A percentile compares a stretch with the other conserved stretches of the same genome.
Conservation (phyloP, 2,329 filamentous ascomycete species). For the Aspergillus sp. region DNA sequence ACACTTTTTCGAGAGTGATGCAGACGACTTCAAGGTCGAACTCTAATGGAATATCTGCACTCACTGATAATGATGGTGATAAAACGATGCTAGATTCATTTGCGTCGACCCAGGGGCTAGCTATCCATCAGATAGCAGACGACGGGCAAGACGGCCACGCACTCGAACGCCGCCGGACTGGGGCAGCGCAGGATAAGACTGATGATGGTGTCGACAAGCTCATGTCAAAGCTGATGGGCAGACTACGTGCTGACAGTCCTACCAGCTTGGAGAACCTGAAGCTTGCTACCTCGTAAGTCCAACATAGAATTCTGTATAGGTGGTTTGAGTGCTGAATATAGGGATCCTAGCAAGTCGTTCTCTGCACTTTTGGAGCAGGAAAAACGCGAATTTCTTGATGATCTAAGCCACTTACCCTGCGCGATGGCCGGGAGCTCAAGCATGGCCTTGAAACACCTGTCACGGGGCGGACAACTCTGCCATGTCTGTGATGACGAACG, state of each 20-base stretch:
- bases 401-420: conserved; percentile 63
- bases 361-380: conserved; percentile 52
- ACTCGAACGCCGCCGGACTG: conserved; percentile 39
- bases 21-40: not conserved
- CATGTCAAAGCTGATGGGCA: conserved; percentile 36
- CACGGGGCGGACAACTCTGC: conserved; percentile 36
- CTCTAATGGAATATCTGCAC: not conserved
- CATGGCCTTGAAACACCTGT: conserved; percentile 31
- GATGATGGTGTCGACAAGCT: conserved; percentile 37
- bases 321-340: conserved; percentile 13
- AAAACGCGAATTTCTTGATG: conserved; percentile 58
- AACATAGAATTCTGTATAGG: not conserved
- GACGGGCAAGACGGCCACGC: conserved; percentile 30
- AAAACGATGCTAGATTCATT: not conserved
- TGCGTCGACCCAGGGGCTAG: conserved; percentile 18
- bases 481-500: conserved; percentile 43
- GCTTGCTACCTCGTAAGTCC: conserved; percentile 55
- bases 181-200: conserved; percentile 38
- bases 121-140: conserved; percentile 14
- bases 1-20: conserved; percentile 18
- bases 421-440: conserved; percentile 55
- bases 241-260: conserved; percentile 40
- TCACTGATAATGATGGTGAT: not conserved
- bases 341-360: conserved; percentile 47
- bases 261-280: conserved; percentile 47